Evolutionary conservation across 305 asterid genomes (phyloP), one percentile per base, ranked within the genome.

Genomic region (Fraxinus latifolia): DNA sequence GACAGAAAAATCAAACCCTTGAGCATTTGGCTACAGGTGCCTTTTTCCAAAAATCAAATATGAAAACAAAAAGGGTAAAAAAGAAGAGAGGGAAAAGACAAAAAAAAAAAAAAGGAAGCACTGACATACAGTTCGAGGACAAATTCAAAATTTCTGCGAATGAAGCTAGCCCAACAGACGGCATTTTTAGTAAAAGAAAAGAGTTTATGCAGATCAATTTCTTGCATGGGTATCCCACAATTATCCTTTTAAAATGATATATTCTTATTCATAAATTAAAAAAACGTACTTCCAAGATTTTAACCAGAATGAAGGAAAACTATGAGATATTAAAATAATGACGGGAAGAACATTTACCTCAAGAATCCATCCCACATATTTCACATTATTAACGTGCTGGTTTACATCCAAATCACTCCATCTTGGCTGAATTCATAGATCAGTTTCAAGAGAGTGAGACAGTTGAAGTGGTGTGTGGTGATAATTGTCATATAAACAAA

Each of bases 321-420:
- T 1, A 12, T 0, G 55, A 44, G 4, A 50, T 15, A 15, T n/a
- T 15, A 50, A 15, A 15, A 50, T 50, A 50, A n/a, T 50, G 6
- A 50, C 68, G 60, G 67, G 32, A 7, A 76, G 77, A 83, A 19
- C 15, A 50, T 76, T 79, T 85, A 94, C 99, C 98, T 96, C 99
- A 74, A 96, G 95, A 88, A 96, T 91, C 99, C 99, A 96, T 79
- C 95, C 97, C 77, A 96, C 87, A 81, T 96, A 96, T 84, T 96
- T 96, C 82, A 96, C 99, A 84, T 96, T 96, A 83, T 96, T 96
- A 88, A 96, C 99, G 84, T 96, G 99, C 86, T 90, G 98, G 86
- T 96, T 96, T 29, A 94, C 95, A 88, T 96, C 98, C 29, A 96
- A 86, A 80, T 96, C 99, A 44, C 90, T 89, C 99, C 99, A 96